Base-by-base conservation (phyloP, 164 flowering plant genomes). In the Vitis rotundifolia region DNA sequence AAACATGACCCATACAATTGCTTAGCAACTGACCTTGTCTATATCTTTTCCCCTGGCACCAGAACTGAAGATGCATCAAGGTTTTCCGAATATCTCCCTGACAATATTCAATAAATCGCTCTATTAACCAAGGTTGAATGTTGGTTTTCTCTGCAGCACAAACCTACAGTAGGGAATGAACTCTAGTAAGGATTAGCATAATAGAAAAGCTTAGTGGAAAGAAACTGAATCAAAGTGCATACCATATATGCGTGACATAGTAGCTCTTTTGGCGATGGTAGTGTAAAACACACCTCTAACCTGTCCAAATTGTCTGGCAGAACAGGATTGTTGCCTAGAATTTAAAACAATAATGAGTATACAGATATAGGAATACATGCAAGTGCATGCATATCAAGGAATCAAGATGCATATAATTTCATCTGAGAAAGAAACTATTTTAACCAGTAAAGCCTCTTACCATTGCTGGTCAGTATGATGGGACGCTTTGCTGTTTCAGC, bases 401-500 rank as follows among this genome's bases (percentile, higher is more conserved):
- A 31, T 31, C 22, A 16, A 37, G 16, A 29, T 13, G 37, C 2
- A 57, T 18, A 50, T 65, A 52, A 28, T 13, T 50, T 53, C 51
- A 72, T 44, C 16, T 9, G 60, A 18, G 29, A 66, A 74, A n/a
- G 31, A 26, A 64, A 68, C 29, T 13, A 66, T 2, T 47, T 47
- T 22, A 63, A 68, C 37, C 28, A 68, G 68, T 54, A 47, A 71
- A 58, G 37, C 26, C 18, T 64, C 96, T 81, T 91, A 96, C 99
- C 81, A 63, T 88, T 93, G 79, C 91, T 82, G 65, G 99, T 96
- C 74, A 93, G 84, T 72, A 96, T 85, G 67, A 93, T 89, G 15
- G 99, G 99, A 61, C 94, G 85, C 82, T 90, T 93, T 70, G 91
- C 92, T 59, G 86, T 88, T 74, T 87, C 86, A 58, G 97, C 94